These are phyloP conservation scores for Thraustochytrium striatum DNA, from an alignment of 352 stramenopile species.

Conservation along the genomic window DNA sequence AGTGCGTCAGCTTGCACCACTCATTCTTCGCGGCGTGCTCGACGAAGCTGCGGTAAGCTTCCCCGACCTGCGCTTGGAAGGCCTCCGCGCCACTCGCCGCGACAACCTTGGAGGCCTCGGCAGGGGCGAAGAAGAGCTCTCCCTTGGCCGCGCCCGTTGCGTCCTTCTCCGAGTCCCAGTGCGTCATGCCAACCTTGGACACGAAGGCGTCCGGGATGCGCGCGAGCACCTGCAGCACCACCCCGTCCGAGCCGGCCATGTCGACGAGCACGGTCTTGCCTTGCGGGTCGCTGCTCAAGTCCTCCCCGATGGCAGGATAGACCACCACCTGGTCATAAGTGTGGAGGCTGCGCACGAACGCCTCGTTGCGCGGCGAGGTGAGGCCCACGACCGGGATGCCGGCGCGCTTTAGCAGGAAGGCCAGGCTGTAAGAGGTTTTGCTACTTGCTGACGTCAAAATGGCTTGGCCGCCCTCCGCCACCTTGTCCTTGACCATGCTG, in stretches of 20 bases:
- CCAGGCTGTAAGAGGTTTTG: background rate
- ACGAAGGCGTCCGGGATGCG: background rate
- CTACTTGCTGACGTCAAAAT: constrained; percentile 20
- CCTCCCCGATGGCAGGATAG: background rate
- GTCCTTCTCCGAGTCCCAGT: background rate
- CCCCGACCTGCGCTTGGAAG: too few species aligned
- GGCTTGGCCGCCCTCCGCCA: background rate
- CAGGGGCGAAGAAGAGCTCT: constrained; percentile 6
- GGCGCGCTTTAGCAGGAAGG: background rate
- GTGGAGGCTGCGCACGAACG: background rate
- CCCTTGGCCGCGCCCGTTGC: too few species aligned
- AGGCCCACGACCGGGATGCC: background rate
- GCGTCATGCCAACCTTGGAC: background rate
- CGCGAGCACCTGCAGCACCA: background rate
- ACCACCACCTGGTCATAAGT: constrained; percentile 11
- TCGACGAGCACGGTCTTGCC: background rate
- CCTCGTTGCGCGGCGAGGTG: background rate
- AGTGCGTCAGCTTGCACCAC: too few species aligned
- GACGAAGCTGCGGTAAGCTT: too few species aligned
- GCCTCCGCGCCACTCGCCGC: background rate
- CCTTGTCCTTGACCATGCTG: background rate
- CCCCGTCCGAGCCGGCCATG: background rate
- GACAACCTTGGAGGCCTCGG: background rate
- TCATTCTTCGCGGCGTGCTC: too few species aligned
- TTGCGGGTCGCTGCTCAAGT: background rate